Percentiles rank a stretch among this genome's conserved stretches.
These are phyloP conservation scores for Tuber umbilicatum DNA, from an alignment of 495 filamentous ascomycete genomes.

Conservation along the genomic window DNA sequence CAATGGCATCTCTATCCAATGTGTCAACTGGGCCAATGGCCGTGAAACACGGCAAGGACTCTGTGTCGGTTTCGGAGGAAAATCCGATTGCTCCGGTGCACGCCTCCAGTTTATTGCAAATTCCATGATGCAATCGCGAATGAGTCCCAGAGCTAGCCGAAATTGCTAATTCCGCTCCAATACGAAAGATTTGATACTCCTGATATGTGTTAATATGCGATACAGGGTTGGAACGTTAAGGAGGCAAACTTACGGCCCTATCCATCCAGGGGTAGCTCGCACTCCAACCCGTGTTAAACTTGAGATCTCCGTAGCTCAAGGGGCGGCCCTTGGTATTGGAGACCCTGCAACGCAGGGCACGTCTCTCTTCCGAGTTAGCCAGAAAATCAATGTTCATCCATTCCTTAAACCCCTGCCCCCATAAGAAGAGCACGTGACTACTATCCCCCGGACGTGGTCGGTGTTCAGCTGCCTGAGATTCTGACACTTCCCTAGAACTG, in stretches of 20 bases:
- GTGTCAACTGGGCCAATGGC: background rate
- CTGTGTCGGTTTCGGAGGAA: background rate
- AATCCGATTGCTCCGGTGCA: background rate
- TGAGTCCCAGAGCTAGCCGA: background rate
- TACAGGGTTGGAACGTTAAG: background rate
- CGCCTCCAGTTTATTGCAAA: background rate
- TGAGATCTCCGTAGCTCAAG: background rate
- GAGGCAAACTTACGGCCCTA: background rate
- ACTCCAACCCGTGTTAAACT: background rate
- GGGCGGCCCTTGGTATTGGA: background rate
- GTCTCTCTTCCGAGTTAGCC: background rate
- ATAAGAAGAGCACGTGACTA: background rate
- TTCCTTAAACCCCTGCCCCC: background rate
- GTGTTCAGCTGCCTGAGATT: background rate
- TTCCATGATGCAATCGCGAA: background rate
- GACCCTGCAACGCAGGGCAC: background rate
- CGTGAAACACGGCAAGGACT: background rate
- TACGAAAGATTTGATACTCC: background rate
- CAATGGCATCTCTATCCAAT: background rate
- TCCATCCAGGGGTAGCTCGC: background rate
- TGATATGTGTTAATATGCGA: background rate
- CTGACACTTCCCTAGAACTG: background rate
- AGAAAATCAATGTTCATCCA: background rate
- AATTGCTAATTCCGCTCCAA: background rate
- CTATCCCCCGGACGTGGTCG: background rate